Evolutionary conservation across 331 rosid genomes (phyloP).

Genomic region (Quercus lobata): DNA sequence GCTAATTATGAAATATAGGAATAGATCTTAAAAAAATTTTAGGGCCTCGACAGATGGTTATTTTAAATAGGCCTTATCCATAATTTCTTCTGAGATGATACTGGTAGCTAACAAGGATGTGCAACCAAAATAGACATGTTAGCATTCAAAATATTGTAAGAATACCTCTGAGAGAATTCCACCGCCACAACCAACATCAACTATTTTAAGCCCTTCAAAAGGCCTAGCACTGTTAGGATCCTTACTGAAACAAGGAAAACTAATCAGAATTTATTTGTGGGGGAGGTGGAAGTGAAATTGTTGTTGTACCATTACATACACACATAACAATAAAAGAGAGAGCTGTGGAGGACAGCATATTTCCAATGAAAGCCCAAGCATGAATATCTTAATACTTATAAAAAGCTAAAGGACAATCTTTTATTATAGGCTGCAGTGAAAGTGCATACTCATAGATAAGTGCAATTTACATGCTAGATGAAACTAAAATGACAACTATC

Average conservation of each 20-base stretch:
- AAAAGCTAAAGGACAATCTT: neutral
- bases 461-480: neutral
- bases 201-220: slow-evolving; percentile 77
- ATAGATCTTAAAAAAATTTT: neutral
- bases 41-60: neutral
- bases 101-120: neutral
- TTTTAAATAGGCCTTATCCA: neutral
- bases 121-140: neutral
- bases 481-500: neutral
- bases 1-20: no score
- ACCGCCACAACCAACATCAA: slow-evolving; percentile 97
- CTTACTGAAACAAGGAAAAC: slow-evolving; percentile 55
- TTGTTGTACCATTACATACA: neutral
- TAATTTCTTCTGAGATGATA: neutral
- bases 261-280: slow-evolving; percentile 6
- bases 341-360: neutral
- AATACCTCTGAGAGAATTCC: slow-evolving; percentile 89
- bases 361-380: neutral
- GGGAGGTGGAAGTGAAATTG: no score
- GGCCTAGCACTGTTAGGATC: slow-evolving; percentile 67
- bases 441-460: neutral
- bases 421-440: neutral
- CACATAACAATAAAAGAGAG: neutral
- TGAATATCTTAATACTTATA: neutral
- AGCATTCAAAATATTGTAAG: neutral